Evolutionary conservation across 1,284 basidiomycete species (phyloP).

Genomic region (Trichosporon coremiiforme): DNA sequence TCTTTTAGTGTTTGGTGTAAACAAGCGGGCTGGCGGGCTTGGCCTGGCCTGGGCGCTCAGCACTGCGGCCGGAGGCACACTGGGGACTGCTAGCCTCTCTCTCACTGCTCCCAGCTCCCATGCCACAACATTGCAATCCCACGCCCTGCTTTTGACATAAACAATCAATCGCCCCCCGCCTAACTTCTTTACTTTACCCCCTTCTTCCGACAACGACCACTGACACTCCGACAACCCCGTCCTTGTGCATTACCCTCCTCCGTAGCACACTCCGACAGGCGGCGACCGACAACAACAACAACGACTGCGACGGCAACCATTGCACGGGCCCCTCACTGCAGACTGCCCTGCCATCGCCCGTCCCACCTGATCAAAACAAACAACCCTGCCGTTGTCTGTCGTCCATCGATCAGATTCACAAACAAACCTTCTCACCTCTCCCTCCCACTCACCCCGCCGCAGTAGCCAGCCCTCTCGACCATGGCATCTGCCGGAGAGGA

Average conservation of each 20-base stretch:
- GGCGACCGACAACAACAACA: background rate
- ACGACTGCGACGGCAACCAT: constrained; percentile 7
- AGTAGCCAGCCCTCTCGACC: background rate
- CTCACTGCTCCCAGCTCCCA: background rate
- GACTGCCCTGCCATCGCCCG: constrained; percentile 13
- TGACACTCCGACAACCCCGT: background rate
- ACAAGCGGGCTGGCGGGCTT: background rate
- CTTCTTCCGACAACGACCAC: background rate
- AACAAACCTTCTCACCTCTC: background rate
- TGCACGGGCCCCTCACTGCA: constrained; percentile 2
- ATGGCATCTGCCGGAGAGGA: constrained; percentile 22
- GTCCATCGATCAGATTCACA: background rate
- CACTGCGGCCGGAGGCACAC: constrained; percentile 9
- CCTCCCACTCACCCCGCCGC: background rate
- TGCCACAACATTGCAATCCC: constrained; percentile 11
- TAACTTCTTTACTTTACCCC: constrained; percentile 11
- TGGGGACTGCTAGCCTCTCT: background rate
- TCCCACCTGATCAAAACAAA: constrained; percentile 13
- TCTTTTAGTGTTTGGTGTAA: constrained; percentile 19
- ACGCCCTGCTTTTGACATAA: constrained; percentile 17
- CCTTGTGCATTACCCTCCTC: constrained; percentile 4
- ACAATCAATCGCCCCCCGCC: background rate
- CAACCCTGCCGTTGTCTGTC: background rate
- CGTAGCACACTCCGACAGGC: background rate
- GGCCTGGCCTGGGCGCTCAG: background rate